A percentile compares a stretch with the other conserved stretches of the same genome.
Conservation (phyloP, 2,329 filamentous ascomycete species). For the Botrytis squamosa region DNA sequence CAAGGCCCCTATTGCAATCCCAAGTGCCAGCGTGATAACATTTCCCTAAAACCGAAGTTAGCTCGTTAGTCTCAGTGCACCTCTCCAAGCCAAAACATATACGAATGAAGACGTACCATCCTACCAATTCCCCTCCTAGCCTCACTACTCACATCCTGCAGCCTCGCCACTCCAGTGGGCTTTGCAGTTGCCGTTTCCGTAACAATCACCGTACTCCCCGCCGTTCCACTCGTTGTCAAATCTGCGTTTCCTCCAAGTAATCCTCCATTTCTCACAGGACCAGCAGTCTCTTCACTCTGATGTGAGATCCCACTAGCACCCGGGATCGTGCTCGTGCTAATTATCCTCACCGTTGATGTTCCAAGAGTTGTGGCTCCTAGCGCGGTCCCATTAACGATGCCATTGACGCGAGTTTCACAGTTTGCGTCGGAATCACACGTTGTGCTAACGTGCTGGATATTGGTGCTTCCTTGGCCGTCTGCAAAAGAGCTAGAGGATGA, state of each 20-base stretch:
- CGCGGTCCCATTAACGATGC: neutral
- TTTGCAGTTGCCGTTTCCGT: neutral
- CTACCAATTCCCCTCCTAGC: neutral
- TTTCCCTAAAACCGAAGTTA: neutral
- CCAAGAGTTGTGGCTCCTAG: neutral
- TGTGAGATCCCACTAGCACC: neutral
- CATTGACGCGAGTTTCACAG: constrained; percentile 3
- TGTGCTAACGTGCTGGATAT: neutral
- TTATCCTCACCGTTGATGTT: neutral
- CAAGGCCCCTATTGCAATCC: neutral
- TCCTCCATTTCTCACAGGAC: neutral
- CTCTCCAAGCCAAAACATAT: neutral
- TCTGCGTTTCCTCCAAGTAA: neutral
- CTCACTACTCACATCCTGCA: neutral
- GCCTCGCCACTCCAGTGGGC: neutral
- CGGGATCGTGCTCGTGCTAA: neutral
- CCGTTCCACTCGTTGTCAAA: constrained; percentile 4
- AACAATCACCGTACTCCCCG: constrained; percentile 3
- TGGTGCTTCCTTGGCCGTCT: neutral
- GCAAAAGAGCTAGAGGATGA: constrained; percentile 13
- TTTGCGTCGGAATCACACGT: neutral
- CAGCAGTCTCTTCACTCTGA: neutral
- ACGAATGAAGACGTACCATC: neutral
- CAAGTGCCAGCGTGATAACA: neutral
- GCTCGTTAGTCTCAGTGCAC: neutral